Conservation (phyloP, 352 stramenopile species). For the Phytophthora syringae region DNA sequence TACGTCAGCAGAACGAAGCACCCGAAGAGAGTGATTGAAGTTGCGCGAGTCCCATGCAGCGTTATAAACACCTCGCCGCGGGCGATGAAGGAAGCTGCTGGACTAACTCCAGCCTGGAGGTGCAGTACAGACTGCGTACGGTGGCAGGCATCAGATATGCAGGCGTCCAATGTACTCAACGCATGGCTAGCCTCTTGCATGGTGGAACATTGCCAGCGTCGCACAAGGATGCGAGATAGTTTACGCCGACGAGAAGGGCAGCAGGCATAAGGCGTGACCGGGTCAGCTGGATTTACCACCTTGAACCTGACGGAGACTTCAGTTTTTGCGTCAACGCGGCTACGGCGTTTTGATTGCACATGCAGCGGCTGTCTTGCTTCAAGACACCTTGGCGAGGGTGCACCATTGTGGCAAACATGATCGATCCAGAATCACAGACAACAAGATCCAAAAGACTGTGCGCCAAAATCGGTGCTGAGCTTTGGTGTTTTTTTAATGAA, state of each 20-base stretch:
- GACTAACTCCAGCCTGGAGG: too few relatives aligned
- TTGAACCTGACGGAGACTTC: slow-evolving; percentile 32
- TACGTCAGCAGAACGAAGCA: slow-evolving; percentile 19
- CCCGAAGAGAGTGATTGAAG: slow-evolving; percentile 38
- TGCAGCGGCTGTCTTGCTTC: not conserved
- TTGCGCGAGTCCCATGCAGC: slow-evolving; percentile 16
- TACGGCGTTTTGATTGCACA: slow-evolving; percentile 22
- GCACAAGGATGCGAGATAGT: slow-evolving; percentile 4
- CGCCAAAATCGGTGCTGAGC: too few relatives aligned
- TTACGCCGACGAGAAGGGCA: slow-evolving; percentile 16
- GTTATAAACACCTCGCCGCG: slow-evolving; percentile 15
- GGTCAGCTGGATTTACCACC: slow-evolving; percentile 18
- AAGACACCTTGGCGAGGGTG: not conserved
- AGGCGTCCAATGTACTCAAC: too few relatives aligned
- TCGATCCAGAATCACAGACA: too few relatives aligned
- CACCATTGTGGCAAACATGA: too few relatives aligned
- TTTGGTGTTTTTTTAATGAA: too few relatives aligned
- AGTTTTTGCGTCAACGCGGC: slow-evolving; percentile 25
- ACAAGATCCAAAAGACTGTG: too few relatives aligned
- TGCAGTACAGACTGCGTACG: slow-evolving; percentile 3
- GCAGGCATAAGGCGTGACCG: slow-evolving; percentile 18
- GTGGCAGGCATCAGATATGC: not conserved
- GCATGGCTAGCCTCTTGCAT: too few relatives aligned
- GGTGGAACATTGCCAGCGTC: not conserved
- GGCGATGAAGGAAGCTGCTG: too few relatives aligned